Evolutionary conservation across 2,329 filamentous ascomycete genomes (phyloP).

Genomic region (Calonectria montana): DNA sequence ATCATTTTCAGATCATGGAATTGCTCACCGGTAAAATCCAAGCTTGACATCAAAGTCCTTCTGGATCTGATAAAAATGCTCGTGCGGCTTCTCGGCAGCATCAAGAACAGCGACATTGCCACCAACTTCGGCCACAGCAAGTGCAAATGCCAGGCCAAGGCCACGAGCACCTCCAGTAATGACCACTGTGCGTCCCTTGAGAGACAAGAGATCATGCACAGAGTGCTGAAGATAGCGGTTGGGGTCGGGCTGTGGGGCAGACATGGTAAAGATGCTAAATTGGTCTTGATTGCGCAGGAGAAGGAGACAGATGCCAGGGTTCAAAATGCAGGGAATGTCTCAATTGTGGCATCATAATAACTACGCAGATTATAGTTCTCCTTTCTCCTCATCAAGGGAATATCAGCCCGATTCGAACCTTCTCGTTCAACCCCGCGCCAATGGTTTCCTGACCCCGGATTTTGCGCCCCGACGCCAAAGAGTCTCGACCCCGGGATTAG

Average conservation of each 20-base stretch:
- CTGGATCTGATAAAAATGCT: constrained; percentile 29
- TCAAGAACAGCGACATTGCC: constrained; percentile 30
- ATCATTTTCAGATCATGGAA: background rate
- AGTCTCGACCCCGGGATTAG: constrained; percentile 8
- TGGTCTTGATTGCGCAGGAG: background rate
- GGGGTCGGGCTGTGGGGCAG: constrained; percentile 11
- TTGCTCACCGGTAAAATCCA: constrained; percentile 21
- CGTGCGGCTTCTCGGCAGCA: constrained; percentile 30
- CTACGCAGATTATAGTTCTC: background rate
- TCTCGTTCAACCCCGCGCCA: background rate
- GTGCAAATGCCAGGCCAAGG: constrained; percentile 26
- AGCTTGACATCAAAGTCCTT: constrained; percentile 20
- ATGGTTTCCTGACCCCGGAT: constrained; percentile 16
- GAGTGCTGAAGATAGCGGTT: constrained; percentile 24
- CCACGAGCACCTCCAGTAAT: constrained; percentile 27
- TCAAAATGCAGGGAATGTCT: background rate
- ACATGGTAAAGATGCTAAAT: background rate
- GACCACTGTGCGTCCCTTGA: constrained; percentile 24
- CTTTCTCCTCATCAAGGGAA: background rate
- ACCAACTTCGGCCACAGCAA: constrained; percentile 25
- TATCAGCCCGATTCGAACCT: background rate
- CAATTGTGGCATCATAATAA: constrained; percentile 16
- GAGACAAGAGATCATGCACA: constrained; percentile 25
- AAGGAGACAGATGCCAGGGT: background rate
- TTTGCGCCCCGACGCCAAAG: constrained; percentile 15